Evolutionary conservation across 441 rosid species (phyloP), one percentile per base, ranked within the genome.

Genomic region (Daphne laureola): DNA sequence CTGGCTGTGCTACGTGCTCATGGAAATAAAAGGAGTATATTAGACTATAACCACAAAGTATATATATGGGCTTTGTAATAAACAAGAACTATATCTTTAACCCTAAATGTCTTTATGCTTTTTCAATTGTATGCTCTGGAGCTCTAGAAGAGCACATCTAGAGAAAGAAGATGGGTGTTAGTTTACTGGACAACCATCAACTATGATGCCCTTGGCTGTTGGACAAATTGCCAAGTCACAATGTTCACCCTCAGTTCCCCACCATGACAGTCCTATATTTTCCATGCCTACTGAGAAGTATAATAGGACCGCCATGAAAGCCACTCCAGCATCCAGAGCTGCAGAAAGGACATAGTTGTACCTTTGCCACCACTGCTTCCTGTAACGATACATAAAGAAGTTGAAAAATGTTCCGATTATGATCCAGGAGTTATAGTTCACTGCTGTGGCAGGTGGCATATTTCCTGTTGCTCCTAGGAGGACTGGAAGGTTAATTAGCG

Each of bases 361-460:
- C 78, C 97, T 81, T 64, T 82, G 85, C 95, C 91, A 90, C 94
- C 95, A 82, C 49, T 57, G 63, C 73, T 84, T 86, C 35, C 74
- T 58, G 62, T 82, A 84, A 51, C 82, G 73, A 73, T 82, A 90
- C 45, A 84, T 18, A 57, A 84, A 82, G 50, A 82, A 78, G 71
- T 90, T 90, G 77, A 90, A 90, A 55, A 84, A 58, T 6, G 90
- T 82, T 58, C 95, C 95, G 0, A 84, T 93, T 55, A 80, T n/a
- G 49, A 86, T 73, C 95, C 95, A 90, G 12, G 88, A 54, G 43
- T 80, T 86, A 63, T 86, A 86, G 76, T 86, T 86, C 38, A 90
- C 63, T 12, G 97, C 67, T 1, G 92, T 86, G 17, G 95, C 97
- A 0, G 87, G 82, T 31, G 97, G 95, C 97, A 86, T 86, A 70